A percentile compares a stretch with the other conserved stretches of the same genome.
These are phyloP conservation scores for Fusarium multiceps DNA, from an alignment of 2,329 filamentous ascomycete species.

Conservation along the genomic window DNA sequence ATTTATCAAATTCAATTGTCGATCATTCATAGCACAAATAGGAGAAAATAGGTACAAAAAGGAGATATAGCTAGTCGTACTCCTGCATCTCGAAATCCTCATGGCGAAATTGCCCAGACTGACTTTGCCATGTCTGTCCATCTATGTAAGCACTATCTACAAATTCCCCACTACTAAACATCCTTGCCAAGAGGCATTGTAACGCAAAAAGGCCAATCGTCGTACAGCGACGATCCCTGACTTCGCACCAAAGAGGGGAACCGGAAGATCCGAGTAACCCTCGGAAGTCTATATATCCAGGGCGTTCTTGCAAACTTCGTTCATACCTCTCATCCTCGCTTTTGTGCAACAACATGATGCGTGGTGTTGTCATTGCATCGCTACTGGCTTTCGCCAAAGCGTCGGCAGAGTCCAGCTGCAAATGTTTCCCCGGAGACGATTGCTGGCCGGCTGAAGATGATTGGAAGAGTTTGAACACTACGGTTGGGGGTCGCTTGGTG, in stretches of 20 bases:
- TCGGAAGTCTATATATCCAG: neutral
- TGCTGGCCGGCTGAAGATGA: constrained; percentile 61
- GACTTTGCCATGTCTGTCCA: no score
- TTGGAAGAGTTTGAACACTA: constrained; percentile 63
- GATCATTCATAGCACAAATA: accelerated
- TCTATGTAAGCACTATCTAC: neutral
- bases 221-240: neutral
- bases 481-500: constrained; percentile 62
- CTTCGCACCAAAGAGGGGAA: neutral
- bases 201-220: neutral
- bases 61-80: no score
- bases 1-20: no score
- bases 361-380: neutral
- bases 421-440: constrained; percentile 55
- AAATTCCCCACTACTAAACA: neutral
- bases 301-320: accelerated
- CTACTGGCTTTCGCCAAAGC: neutral
- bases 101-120: no score
- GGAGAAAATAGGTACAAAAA: accelerated
- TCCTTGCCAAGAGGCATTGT: neutral
- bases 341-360: neutral
- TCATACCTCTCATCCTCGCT: accelerated
- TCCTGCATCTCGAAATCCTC: neutral
- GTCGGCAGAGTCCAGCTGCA: neutral
- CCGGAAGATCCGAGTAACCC: neutral